Conservation (phyloP, 139 green algal species). For the Coelastrella sp. region DNA sequence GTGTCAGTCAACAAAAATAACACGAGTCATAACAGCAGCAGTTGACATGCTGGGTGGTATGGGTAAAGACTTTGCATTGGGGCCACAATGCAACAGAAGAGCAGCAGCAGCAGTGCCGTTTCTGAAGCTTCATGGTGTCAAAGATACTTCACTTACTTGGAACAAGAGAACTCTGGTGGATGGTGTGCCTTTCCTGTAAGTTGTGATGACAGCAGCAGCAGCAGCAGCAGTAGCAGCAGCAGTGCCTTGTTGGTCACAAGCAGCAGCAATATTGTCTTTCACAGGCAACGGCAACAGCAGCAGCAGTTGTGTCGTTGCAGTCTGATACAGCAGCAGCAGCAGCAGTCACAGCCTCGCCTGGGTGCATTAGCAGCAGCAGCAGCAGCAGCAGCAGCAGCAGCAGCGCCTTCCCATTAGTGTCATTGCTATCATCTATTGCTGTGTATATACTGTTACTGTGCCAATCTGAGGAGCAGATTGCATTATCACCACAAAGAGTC, state of each 20-base stretch:
- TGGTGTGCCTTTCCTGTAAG: slow-evolving; percentile 39
- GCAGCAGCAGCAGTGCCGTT: neutral
- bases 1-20: slow-evolving; percentile 7
- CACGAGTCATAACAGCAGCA: slow-evolving; percentile 20
- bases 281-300: neutral
- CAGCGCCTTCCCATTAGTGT: too few relatives aligned
- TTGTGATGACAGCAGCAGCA: neutral
- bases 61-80: neutral
- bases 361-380: neutral
- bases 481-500: too few relatives aligned
- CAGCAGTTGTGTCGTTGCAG: too few relatives aligned
- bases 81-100: neutral
- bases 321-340: neutral
- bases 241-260: neutral
- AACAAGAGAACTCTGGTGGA: slow-evolving; percentile 30
- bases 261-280: neutral
- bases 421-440: too few relatives aligned
- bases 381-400: too few relatives aligned
- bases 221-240: neutral
- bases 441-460: too few relatives aligned
- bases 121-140: slow-evolving; percentile 34
- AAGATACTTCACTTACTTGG: slow-evolving; percentile 29
- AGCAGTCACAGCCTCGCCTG: neutral
- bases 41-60: slow-evolving; percentile 38
- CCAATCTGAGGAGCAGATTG: neutral